A percentile compares a stretch with the other conserved stretches of the same genome.
phyloP scores from a whole-genome alignment of 495 filamentous ascomycete species.

The Hyaloscypha hepaticicola region DNA sequence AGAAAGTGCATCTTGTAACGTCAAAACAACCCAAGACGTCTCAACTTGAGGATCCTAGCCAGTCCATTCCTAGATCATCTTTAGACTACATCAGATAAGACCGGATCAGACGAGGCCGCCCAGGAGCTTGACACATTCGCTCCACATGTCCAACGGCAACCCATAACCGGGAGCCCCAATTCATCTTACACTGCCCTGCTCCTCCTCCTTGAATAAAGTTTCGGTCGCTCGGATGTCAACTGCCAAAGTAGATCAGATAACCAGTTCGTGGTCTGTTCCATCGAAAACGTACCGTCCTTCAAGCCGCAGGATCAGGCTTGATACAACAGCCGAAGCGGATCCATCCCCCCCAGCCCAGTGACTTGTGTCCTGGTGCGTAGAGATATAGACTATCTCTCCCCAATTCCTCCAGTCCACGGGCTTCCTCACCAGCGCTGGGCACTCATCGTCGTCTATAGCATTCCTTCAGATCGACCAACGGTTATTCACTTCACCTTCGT shows the following conservation, averaged over 20 bases:
- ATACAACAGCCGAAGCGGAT: constrained; percentile 23
- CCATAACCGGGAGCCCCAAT: constrained; percentile 14
- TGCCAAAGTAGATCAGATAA: constrained; percentile 32
- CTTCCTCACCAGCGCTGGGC: constrained; percentile 29
- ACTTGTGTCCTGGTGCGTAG: constrained; percentile 17
- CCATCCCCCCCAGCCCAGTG: constrained; percentile 17
- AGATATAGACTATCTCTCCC: constrained; percentile 29
- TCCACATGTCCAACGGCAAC: constrained; percentile 10
- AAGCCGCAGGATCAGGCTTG: constrained; percentile 16
- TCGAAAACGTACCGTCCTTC: constrained; percentile 23
- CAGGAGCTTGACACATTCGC: constrained; percentile 11
- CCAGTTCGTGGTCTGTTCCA: constrained; percentile 25
- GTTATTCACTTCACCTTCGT: constrained; percentile 15
- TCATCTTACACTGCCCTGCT: constrained; percentile 7
- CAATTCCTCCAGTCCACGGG: background rate
- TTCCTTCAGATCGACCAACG: constrained; percentile 25
- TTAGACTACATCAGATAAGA: constrained; percentile 11
- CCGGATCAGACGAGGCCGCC: constrained; percentile 23
- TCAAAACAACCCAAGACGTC: constrained; percentile 28
- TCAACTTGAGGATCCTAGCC: constrained; percentile 28
- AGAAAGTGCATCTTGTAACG: constrained; percentile 2
- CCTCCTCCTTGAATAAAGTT: constrained; percentile 4
- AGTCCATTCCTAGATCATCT: constrained; percentile 12
- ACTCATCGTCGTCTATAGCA: constrained; percentile 33
- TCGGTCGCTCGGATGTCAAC: constrained; percentile 32